Percentiles rank a stretch among this genome's conserved stretches.
Evolutionary conservation across 371 early-diverging fungal genomes (phyloP).

Genomic region (Phascolomyces articulosus): DNA sequence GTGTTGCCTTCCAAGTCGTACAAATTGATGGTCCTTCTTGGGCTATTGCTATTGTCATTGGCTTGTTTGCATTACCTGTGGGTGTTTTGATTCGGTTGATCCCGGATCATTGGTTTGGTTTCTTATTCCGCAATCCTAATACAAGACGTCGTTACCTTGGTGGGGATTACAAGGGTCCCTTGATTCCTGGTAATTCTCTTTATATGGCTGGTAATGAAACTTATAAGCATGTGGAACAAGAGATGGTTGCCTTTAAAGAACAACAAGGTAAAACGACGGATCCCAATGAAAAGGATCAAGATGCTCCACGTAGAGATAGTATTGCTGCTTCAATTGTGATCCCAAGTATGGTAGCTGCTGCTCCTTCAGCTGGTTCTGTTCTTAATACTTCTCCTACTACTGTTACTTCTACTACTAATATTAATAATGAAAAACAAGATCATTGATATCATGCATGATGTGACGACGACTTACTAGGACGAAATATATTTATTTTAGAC

Average conservation of each 20-base stretch:
- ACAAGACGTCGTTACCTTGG: conserved; percentile 30
- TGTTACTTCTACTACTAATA: too few species aligned
- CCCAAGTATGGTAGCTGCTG: conserved; percentile 12
- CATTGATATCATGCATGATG: background rate
- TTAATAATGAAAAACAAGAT: background rate
- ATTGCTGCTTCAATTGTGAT: conserved; percentile 11
- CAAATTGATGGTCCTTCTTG: conserved; percentile 59
- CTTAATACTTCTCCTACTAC: too few species aligned
- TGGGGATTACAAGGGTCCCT: background rate
- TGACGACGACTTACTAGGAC: background rate
- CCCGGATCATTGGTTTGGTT: conserved; percentile 44
- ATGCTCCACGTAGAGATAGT: background rate
- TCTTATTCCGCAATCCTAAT: conserved; percentile 24
- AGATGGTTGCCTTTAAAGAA: background rate
- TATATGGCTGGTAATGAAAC: conserved; percentile 28
- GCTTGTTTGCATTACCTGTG: conserved; percentile 64
- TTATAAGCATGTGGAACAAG: background rate
- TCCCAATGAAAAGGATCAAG: too few species aligned
- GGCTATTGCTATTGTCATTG: conserved; percentile 66
- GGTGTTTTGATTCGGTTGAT: conserved; percentile 69
- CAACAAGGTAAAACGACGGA: background rate
- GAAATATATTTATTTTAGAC: too few species aligned
- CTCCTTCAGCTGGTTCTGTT: conserved; percentile 9
- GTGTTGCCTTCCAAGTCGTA: conserved; percentile 53
- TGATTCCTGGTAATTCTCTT: conserved; percentile 11